Base-by-base conservation (phyloP, 1,284 basidiomycete genomes). In the Ceratorhiza oryzae-sativae region DNA sequence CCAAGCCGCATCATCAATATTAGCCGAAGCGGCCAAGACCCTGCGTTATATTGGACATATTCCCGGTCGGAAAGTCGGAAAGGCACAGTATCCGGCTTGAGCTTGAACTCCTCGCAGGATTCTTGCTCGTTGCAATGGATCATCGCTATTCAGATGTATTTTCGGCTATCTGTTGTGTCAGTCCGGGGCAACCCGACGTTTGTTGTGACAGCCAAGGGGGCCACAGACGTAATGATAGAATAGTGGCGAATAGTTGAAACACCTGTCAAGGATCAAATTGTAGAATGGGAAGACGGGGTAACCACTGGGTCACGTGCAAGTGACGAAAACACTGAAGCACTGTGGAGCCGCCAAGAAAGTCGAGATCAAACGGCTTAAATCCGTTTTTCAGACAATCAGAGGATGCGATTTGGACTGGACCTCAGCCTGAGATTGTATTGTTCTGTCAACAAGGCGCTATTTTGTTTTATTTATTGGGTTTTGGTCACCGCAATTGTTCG, bases 11-110 rank as follows among this genome's bases (percentile, higher is more conserved):
- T 55, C 49, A 41, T 41, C 27, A 39, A 67, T 55, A 67, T 67
- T 34, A 67, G 13, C 13, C 34, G 63, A 67, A 67, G 63, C 63
- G 39, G 48, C 36, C 63, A 39, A 53, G 48, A 67, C 63, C 63
- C 63, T 58, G 32, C 32, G 20, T 6, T 15, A 39, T 20, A 59
- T 59, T 59, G 34, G 56, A n/a, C 25, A 34, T 8, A 59, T 41
- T 59, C 56, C 56, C 32, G 23, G 41, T 42, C n/a, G n/a, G n/a
- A n/a, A n/a, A n/a, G n/a, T n/a, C n/a, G n/a, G n/a, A n/a, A n/a
- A n/a, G n/a, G n/a, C n/a, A n/a, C n/a, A n/a, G n/a, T n/a, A n/a
- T n/a, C n/a, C n/a, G n/a, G n/a, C n/a, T n/a, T n/a, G n/a, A n/a
- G n/a, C n/a, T n/a, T n/a, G n/a, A n/a, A n/a, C n/a, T n/a, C n/a